Percentiles rank a stretch among this genome's conserved stretches.
phyloP scores from a whole-genome alignment of 768 basidiomycete species.

The Suillus weaverae region DNA sequence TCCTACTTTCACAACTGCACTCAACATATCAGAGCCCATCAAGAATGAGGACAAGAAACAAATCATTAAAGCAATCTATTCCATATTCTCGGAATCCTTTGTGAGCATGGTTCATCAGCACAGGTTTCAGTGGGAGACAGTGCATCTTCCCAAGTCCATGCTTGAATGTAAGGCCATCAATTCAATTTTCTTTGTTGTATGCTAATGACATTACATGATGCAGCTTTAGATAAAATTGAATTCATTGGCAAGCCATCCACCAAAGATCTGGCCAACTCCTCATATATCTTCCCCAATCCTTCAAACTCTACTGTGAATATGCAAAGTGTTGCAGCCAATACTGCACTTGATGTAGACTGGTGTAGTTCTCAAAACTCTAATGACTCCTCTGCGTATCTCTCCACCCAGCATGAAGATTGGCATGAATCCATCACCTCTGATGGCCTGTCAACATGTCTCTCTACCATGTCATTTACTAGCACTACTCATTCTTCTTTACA shows the following conservation, averaged over 20 bases:
- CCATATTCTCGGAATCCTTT: background rate
- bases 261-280: background rate
- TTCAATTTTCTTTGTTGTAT: background rate
- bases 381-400: background rate
- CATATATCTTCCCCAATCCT: background rate
- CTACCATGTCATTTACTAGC: background rate
- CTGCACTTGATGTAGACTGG: too few species aligned
- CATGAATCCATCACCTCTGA: background rate
- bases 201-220: background rate
- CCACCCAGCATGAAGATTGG: background rate
- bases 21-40: background rate
- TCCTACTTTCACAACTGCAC: background rate
- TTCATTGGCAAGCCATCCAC: background rate
- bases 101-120: background rate
- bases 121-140: background rate
- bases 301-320: background rate
- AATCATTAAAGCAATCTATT: background rate
- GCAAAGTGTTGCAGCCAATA: background rate
- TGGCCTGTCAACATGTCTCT: background rate
- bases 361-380: background rate
- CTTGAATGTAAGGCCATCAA: background rate
- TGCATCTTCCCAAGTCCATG: background rate
- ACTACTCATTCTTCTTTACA: background rate
- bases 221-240: background rate
- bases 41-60: background rate